Evolutionary conservation across 257 asterid species (phyloP).

Genomic region (Solanum appendiculatum): DNA sequence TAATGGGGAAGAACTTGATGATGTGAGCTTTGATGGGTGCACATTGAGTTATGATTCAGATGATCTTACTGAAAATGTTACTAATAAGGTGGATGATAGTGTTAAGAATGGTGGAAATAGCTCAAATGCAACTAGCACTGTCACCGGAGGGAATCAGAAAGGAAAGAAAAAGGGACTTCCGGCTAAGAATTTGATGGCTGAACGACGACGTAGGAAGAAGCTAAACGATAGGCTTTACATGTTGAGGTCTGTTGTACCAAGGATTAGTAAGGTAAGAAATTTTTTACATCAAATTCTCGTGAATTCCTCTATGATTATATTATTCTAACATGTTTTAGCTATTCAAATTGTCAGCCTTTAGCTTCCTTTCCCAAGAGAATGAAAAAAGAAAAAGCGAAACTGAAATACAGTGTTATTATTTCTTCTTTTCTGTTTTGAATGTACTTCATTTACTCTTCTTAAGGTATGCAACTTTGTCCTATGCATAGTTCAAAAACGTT

Average conservation of each 20-base stretch:
- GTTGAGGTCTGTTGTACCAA: conserved; percentile 87
- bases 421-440: not conserved
- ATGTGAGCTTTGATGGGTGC: conserved; percentile 63
- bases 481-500: conserved; percentile 30
- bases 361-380: not conserved
- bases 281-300: conserved; percentile 23
- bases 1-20: conserved; percentile 55
- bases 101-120: conserved; percentile 30
- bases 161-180: conserved; percentile 90
- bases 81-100: conserved; percentile 19
- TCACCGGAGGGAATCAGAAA: conserved; percentile 35
- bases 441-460: not conserved
- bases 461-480: conserved; percentile 9
- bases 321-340: conserved; percentile 16
- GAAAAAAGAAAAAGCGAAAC: not conserved
- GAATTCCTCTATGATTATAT: conserved; percentile 21
- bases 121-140: conserved; percentile 29
- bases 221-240: conserved; percentile 92
- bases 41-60: conserved; percentile 69
- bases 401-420: not conserved
- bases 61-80: conserved; percentile 38
- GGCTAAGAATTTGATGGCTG: conserved; percentile 97
- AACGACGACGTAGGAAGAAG: conserved; percentile 88
- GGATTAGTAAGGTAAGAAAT: conserved; percentile 79
- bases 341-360: not conserved